Base-by-base conservation (phyloP, 345 rosid genomes). In the Lenwebbia sp. region DNA sequence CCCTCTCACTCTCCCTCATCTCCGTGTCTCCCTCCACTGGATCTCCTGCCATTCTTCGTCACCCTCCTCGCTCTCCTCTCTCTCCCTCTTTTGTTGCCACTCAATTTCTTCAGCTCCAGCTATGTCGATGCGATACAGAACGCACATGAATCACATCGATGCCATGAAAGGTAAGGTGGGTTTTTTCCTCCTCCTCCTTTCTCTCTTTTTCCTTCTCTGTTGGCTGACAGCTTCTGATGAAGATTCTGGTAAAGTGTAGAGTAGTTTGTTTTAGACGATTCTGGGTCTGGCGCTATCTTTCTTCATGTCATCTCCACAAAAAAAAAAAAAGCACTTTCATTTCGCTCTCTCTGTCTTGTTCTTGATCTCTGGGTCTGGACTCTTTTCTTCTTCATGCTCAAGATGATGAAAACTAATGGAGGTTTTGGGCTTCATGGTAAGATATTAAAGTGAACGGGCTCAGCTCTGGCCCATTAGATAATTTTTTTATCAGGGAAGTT, bases 1-100 rank as follows among this genome's bases (percentile, higher is more conserved):
- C 81, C 23, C 76, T 19, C 82, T 91, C 95, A n/a, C 89, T 75
- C 76, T 81, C 84, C 84, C 40, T 52, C 86, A 87, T 87, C 44
- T 82, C 85, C 30, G 47, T 81, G 82, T 87, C 81, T 37, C 47
- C 81, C 47, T 70, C 81, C 81, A 19, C 37, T 37, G 81, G 51
- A 83, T 83, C 84, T 54, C 49, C 70, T 55, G 40, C 85, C 47
- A 52, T 52, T 0, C 28, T 41, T 13, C 19, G 19, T 30, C 49
- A 37, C 40, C 40, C 49, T 30, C 30, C 44, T 17, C 58, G 1
- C 58, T 28, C 56, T 49, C 30, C 26, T 33, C 85, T 33, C 44
- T 54, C 30, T 54, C 57, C 30, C 55, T 52, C 74, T 37, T 62
- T 30, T 9, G 13, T 37, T 37, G 5, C 81, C 47, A 41, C 47